A percentile compares a stretch with the other conserved stretches of the same genome.
Evolutionary conservation across 2,329 filamentous ascomycete species (phyloP).

Genomic region (Pseudogymnoascus verrucosus): DNA sequence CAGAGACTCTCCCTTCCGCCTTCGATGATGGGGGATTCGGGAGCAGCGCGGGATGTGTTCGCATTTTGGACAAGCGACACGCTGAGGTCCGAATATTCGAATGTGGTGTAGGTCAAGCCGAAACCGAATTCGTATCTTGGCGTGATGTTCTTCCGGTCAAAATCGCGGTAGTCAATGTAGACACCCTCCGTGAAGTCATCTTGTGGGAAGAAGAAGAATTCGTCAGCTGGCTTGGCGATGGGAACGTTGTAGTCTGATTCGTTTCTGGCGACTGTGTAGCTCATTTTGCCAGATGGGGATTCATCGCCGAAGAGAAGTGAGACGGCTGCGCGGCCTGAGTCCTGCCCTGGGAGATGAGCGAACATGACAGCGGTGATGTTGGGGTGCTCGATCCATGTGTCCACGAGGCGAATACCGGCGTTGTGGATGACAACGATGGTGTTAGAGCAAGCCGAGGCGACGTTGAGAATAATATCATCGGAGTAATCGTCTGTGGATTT

Average conservation of each 20-base stretch:
- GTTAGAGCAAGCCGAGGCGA: conserved; percentile 50
- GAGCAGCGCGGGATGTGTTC: background rate
- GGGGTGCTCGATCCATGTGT: conserved; percentile 50
- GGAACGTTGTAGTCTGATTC: conserved; percentile 38
- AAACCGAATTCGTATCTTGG: conserved; percentile 36
- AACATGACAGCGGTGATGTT: conserved; percentile 57
- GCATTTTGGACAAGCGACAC: background rate
- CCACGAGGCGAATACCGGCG: conserved; percentile 50
- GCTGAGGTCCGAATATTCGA: conserved; percentile 27
- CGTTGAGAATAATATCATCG: conserved; percentile 41
- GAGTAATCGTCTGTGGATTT: conserved; percentile 36
- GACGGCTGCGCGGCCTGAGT: conserved; percentile 51
- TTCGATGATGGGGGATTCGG: background rate
- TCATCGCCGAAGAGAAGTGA: conserved; percentile 55
- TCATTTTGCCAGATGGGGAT: conserved; percentile 37
- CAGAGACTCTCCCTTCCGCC: conserved; percentile 55
- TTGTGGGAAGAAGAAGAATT: conserved; percentile 26
- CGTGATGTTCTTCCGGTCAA: conserved; percentile 33
- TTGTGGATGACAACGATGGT: conserved; percentile 60
- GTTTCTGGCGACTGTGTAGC: conserved; percentile 55
- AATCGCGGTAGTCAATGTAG: conserved; percentile 46
- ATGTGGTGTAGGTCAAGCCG: conserved; percentile 49
- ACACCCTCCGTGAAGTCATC: conserved; percentile 34
- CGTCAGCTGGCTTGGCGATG: conserved; percentile 1
- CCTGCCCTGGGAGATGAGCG: conserved; percentile 52